These are phyloP conservation scores for Pseudoperonospora humuli DNA, from an alignment of 352 stramenopile species.

Conservation along the genomic window DNA sequence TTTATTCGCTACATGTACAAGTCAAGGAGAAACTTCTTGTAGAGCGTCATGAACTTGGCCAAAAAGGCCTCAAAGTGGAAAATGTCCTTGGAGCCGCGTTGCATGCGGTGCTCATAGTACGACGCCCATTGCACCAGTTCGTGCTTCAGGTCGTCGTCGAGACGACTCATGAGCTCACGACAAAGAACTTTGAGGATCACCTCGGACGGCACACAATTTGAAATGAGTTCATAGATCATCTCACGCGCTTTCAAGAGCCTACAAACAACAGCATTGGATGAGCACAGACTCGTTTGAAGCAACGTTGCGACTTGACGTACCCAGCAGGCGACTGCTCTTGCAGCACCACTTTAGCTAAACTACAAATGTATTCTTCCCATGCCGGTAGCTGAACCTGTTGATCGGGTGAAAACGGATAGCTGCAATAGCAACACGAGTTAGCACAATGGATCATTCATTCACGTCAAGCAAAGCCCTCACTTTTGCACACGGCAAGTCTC, in stretches of 20 bases:
- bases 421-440: constrained; percentile 16
- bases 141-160: constrained; percentile 95
- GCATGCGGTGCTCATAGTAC: constrained; percentile 93
- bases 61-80: constrained; percentile 99
- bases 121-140: constrained; percentile 88
- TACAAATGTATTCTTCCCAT: constrained; percentile 97
- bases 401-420: constrained; percentile 79
- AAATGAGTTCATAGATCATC: constrained; percentile 98
- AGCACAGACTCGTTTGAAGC: background rate
- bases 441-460: background rate
- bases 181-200: constrained; percentile 92
- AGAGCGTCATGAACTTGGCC: constrained; percentile 98
- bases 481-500: constrained; percentile 89
- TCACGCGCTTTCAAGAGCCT: constrained; percentile 90
- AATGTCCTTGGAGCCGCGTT: constrained; percentile 95
- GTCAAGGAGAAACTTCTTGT: constrained; percentile 97
- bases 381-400: constrained; percentile 87
- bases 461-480: constrained; percentile 12
- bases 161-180: constrained; percentile 88
- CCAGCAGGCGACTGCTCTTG: constrained; percentile 92
- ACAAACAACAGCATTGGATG: constrained; percentile 1
- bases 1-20: constrained; percentile 68
- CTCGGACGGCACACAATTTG: constrained; percentile 97
- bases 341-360: constrained; percentile 90
- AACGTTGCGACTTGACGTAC: constrained; percentile 27